Evolutionary conservation across 2,329 filamentous ascomycete species (phyloP).

Genomic region (Bipolaris victoriae): DNA sequence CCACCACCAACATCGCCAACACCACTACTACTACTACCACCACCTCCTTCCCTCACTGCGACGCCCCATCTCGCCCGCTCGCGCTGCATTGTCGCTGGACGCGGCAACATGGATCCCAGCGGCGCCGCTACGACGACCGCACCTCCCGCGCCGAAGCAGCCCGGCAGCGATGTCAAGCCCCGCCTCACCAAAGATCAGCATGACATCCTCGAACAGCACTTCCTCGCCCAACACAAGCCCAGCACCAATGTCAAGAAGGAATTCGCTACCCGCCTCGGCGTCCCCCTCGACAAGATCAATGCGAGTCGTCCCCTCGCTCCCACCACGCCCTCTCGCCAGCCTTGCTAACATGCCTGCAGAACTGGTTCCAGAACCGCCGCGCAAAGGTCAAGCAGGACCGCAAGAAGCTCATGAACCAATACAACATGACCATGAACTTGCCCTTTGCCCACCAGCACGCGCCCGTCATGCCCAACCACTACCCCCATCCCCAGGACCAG

Average conservation of each 20-base stretch:
- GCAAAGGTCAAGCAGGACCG: constrained; percentile 61
- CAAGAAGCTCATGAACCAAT: constrained; percentile 54
- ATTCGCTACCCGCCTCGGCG: constrained; percentile 55
- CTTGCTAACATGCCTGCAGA: constrained; percentile 50
- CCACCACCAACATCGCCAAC: constrained; percentile 11
- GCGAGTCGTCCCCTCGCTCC: constrained; percentile 44
- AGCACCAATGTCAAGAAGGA: constrained; percentile 58
- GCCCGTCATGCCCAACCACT: constrained; percentile 31
- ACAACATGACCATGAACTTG: constrained; percentile 45
- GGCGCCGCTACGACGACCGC: constrained; percentile 27
- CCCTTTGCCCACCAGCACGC: constrained; percentile 33
- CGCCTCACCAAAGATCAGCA: constrained; percentile 61
- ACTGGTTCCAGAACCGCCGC: constrained; percentile 61
- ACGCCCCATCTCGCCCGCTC: constrained; percentile 17
- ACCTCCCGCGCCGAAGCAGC: constrained; percentile 30
- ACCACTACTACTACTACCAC: constrained; percentile 7
- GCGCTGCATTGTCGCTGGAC: constrained; percentile 24
- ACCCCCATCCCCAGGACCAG: constrained; percentile 27
- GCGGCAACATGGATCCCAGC: constrained; percentile 41
- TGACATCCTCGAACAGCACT: constrained; percentile 59
- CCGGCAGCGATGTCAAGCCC: constrained; percentile 55
- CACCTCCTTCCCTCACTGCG: background rate
- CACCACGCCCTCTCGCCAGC: background rate
- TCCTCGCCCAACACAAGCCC: constrained; percentile 57
- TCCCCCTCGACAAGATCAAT: constrained; percentile 61